These are phyloP conservation scores for Melaleuca quinquenervia DNA, from an alignment of 345 rosid genomes.

Conservation along the genomic window DNA sequence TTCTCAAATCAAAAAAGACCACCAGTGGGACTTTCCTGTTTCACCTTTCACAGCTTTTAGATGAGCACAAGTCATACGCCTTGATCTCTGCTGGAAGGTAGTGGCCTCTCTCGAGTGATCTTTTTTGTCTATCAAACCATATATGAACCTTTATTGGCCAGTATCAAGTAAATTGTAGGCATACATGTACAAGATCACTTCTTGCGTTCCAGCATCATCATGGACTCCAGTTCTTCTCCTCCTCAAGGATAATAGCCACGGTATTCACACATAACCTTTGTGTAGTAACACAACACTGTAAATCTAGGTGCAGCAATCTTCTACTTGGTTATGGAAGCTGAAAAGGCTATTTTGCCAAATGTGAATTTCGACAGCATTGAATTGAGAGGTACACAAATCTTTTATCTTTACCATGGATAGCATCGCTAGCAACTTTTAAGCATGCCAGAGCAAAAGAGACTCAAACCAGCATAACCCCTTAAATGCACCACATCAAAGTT, in stretches of 20 bases:
- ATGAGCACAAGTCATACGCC: no score
- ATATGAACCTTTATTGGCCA: neutral
- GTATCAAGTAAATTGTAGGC: neutral
- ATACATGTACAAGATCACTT: neutral
- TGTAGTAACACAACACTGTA: neutral
- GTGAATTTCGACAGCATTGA: neutral
- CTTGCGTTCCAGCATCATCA: neutral
- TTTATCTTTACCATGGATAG: neutral
- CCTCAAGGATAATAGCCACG: neutral
- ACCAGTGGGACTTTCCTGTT: no score
- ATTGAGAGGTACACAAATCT: neutral
- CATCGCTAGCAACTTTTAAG: neutral
- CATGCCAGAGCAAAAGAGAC: neutral
- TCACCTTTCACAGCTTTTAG: no score
- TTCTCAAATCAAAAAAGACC: neutral
- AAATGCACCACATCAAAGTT: neutral
- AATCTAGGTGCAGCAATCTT: neutral
- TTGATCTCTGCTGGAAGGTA: no score
- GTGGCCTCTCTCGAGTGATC: no score
- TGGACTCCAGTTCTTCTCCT: neutral
- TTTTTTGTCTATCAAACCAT: neutral
- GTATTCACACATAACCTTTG: neutral
- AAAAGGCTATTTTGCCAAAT: neutral
- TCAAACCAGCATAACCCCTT: neutral
- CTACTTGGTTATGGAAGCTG: neutral